A percentile compares a stretch with the other conserved stretches of the same genome.
Conservation (phyloP, 2,329 filamentous ascomycete genomes). For the Aspergillus arachidicola region DNA sequence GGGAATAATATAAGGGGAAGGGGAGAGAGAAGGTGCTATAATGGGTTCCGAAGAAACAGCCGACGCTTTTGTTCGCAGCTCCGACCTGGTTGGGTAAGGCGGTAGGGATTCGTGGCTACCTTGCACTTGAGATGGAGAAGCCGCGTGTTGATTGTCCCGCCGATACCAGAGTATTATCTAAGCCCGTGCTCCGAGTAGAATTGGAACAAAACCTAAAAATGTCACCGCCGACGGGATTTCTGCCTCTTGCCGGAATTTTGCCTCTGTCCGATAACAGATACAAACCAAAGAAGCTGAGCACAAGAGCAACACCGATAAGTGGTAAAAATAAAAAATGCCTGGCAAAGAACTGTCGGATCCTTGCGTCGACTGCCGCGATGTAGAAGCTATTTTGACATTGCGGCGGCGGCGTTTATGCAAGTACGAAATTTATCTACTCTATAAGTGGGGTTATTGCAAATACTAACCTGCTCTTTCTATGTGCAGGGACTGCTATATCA, state of each 20-base stretch:
- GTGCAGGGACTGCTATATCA: slow-evolving; percentile 71
- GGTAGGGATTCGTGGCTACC: slow-evolving; percentile 24
- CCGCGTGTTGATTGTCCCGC: slow-evolving; percentile 22
- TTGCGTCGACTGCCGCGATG: slow-evolving; percentile 61
- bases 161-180: slow-evolving; percentile 29
- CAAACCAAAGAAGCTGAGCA: background rate
- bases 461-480: slow-evolving; percentile 16
- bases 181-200: slow-evolving; percentile 13
- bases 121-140: slow-evolving; percentile 20
- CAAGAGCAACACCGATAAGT: background rate
- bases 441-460: slow-evolving; percentile 2
- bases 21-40: background rate
- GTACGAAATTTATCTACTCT: slow-evolving; percentile 35
- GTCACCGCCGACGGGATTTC: background rate
- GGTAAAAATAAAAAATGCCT: slow-evolving; percentile 29
- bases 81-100: slow-evolving; percentile 4
- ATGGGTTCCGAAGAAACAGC: background rate
- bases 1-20: background rate
- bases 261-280: background rate
- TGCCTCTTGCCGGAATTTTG: background rate
- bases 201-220: background rate
- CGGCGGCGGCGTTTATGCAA: slow-evolving; percentile 63
- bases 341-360: slow-evolving; percentile 34
- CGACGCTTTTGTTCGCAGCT: background rate
- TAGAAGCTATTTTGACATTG: slow-evolving; percentile 55